Percentiles rank a stretch among this genome's conserved stretches.
phyloP scores from a whole-genome alignment of 148 eudicot species.

The Silene uniflora region DNA sequence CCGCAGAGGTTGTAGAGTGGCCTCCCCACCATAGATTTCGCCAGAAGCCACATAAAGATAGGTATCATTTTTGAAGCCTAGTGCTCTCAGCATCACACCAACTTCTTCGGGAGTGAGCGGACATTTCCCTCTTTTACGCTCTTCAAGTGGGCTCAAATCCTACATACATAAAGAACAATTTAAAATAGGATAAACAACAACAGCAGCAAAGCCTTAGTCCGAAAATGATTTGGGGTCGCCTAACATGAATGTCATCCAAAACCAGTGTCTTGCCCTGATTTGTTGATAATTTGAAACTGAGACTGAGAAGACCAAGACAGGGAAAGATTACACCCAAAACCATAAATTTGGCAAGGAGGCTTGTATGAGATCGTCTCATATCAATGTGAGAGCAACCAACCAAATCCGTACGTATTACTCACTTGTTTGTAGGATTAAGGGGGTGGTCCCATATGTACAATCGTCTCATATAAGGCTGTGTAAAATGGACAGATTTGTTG shows the following conservation, averaged over 20 bases:
- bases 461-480: neutral
- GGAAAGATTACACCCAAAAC: too few relatives aligned
- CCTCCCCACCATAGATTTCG: conserved; percentile 91
- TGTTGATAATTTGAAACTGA: neutral
- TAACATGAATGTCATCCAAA: neutral
- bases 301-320: neutral
- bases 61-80: conserved; percentile 76
- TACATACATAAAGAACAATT: conserved; percentile 21
- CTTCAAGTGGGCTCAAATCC: conserved; percentile 83
- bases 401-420: too few relatives aligned
- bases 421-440: neutral
- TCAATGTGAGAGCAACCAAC: too few relatives aligned
- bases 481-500: neutral
- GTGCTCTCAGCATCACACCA: conserved; percentile 87
- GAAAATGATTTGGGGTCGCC: neutral
- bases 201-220: neutral
- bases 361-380: too few relatives aligned
- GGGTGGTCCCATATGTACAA: neutral
- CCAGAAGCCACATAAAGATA: conserved; percentile 93
- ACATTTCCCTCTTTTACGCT: conserved; percentile 84
- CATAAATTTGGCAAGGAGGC: too few relatives aligned
- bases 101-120: conserved; percentile 97
- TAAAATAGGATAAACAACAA: neutral
- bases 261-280: too few relatives aligned
- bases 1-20: conserved; percentile 76